These are phyloP conservation scores for Gigaspora rosea DNA, from an alignment of 192 early-diverging fungal genomes.

Conservation along the genomic window DNA sequence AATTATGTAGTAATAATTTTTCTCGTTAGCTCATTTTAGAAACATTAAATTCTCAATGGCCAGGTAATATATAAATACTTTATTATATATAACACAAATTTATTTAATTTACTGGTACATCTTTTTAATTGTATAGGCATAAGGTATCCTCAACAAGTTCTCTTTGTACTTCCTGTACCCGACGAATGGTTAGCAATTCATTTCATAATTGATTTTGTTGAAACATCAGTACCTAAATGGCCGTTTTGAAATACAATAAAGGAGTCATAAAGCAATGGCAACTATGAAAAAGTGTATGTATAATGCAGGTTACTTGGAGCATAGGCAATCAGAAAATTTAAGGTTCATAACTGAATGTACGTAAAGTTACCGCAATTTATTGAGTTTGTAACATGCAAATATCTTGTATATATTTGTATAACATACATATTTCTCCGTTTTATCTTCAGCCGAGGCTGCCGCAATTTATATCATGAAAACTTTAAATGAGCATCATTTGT, in stretches of 20 bases:
- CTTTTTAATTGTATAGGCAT: background rate
- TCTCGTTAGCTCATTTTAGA: constrained; percentile 7
- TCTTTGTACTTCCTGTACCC: constrained; percentile 23
- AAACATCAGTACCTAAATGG: too few species aligned
- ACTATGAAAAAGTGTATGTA: constrained; percentile 56
- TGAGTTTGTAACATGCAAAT: too few species aligned
- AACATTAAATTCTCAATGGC: constrained; percentile 24
- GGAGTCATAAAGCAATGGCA: constrained; percentile 41
- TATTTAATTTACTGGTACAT: background rate
- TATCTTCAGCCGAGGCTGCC: constrained; percentile 26
- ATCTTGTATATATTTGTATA: background rate
- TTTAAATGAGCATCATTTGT: constrained; percentile 19
- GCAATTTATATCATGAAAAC: constrained; percentile 19
- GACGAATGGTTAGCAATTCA: constrained; percentile 18
- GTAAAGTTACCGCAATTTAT: too few species aligned
- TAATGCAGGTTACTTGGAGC: constrained; percentile 50
- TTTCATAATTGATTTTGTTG: background rate
- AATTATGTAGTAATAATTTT: background rate
- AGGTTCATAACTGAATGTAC: constrained; percentile 1
- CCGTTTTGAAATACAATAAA: background rate
- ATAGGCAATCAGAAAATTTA: constrained; percentile 23
- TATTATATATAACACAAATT: background rate
- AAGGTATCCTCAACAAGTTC: constrained; percentile 19
- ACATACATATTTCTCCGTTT: background rate
- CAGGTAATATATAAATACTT: background rate